Evolutionary conservation across 176 grass and related monocot genomes (phyloP).

Genomic region (Oryza meyeriana): DNA sequence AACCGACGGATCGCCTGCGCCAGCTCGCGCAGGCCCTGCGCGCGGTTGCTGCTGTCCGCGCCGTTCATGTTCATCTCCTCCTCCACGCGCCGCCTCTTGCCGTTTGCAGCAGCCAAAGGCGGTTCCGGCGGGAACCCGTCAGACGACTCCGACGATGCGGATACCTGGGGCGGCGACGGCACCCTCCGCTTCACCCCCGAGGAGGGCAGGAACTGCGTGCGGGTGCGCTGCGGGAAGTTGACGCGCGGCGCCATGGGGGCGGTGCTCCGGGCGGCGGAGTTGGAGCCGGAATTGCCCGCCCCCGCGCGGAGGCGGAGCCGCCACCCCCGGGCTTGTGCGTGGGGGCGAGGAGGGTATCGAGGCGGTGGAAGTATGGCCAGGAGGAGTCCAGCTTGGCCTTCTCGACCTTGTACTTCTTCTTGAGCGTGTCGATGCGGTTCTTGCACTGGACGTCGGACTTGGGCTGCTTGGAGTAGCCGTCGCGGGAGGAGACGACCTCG

Average conservation of each 20-base stretch:
- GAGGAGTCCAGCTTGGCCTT: slow-evolving; percentile 48
- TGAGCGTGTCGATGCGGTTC: slow-evolving; percentile 96
- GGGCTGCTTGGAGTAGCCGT: slow-evolving; percentile 63
- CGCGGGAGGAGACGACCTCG: slow-evolving; percentile 83
- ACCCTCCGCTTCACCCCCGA: slow-evolving; percentile 37
- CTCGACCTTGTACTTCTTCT: slow-evolving; percentile 99
- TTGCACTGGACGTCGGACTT: slow-evolving; percentile 95
- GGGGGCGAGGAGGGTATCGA: slow-evolving; percentile 75
- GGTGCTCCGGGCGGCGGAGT: slow-evolving; percentile 22
- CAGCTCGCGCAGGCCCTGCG: slow-evolving; percentile 53
- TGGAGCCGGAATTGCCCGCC: slow-evolving; percentile 2
- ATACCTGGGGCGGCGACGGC: slow-evolving; percentile 40
- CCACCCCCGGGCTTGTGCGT: slow-evolving; percentile 25
- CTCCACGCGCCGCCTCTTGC: slow-evolving; percentile 45
- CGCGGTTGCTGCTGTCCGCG: slow-evolving; percentile 27
- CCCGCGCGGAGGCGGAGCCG: background rate
- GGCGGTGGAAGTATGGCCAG: slow-evolving; percentile 80
- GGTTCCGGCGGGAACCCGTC: slow-evolving; percentile 88
- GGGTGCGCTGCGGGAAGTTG: slow-evolving; percentile 71
- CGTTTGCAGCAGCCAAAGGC: slow-evolving; percentile 29
- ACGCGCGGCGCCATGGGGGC: slow-evolving; percentile 37
- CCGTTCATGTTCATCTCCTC: slow-evolving; percentile 17
- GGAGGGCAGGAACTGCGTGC: slow-evolving; percentile 35
- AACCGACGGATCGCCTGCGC: slow-evolving; percentile 60
- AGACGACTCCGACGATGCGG: slow-evolving; percentile 62